A percentile compares a stretch with the other conserved stretches of the same genome.
These are phyloP conservation scores for Durusdinium trenchii DNA, from an alignment of 73 alveolate species.

Conservation along the genomic window DNA sequence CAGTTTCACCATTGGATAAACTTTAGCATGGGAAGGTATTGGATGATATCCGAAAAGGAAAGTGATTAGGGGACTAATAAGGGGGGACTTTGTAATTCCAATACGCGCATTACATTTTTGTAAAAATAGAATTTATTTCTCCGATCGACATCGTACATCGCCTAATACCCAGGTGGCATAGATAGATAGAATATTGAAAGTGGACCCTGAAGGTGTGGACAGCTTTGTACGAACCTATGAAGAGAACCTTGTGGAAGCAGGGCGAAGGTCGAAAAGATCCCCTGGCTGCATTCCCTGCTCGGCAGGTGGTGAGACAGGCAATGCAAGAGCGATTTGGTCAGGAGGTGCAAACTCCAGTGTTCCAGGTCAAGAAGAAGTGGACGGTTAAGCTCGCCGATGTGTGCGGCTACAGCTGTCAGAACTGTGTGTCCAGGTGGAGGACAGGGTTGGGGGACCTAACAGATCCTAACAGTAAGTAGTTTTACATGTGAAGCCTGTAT, in stretches of 20 bases:
- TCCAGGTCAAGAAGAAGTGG: not conserved
- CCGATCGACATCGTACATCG: too few species aligned
- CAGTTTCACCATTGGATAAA: too few species aligned
- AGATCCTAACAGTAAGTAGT: not conserved
- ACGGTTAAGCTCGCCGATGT: not conserved
- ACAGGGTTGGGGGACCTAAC: not conserved
- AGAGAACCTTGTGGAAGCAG: not conserved
- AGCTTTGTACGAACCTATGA: not conserved
- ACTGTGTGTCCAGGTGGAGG: constrained; percentile 36
- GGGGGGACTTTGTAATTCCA: too few species aligned
- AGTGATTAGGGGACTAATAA: too few species aligned
- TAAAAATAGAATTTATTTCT: too few species aligned
- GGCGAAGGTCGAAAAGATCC: constrained; percentile 20
- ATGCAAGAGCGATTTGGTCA: not conserved
- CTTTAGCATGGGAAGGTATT: too few species aligned
- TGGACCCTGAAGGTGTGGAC: not conserved
- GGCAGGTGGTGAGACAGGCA: not conserved
- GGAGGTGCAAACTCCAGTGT: not conserved
- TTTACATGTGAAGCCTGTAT: not conserved
- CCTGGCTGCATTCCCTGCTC: not conserved
- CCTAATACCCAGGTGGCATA: too few species aligned
- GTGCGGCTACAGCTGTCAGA: constrained; percentile 21
- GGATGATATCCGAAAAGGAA: too few species aligned
- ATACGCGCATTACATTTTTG: too few species aligned
- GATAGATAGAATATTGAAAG: constrained; percentile 9